Evolutionary conservation across 345 rosid genomes (phyloP).

Genomic region (Pelargonium nanum): DNA sequence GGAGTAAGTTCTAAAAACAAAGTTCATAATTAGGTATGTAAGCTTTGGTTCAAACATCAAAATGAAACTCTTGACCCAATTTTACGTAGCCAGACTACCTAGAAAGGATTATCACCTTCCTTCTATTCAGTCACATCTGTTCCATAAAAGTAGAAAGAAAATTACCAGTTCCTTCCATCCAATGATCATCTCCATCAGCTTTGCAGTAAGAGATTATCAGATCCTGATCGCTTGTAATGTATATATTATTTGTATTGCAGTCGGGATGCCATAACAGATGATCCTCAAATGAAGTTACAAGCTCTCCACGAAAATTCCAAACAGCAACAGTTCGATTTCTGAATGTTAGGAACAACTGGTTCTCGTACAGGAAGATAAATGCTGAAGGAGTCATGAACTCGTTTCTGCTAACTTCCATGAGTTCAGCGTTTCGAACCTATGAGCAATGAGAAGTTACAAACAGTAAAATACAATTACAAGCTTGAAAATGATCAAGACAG

Average conservation of each 20-base stretch:
- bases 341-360: constrained; percentile 87
- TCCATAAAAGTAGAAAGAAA: not conserved
- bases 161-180: constrained; percentile 81
- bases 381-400: constrained; percentile 96
- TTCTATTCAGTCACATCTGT: not conserved
- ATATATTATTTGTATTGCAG: constrained; percentile 91
- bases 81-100: too few species aligned
- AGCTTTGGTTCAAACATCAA: too few species aligned
- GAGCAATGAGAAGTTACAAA: constrained; percentile 2
- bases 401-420: constrained; percentile 70
- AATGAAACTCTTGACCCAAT: not conserved
- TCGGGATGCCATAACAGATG: constrained; percentile 95
- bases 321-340: constrained; percentile 79
- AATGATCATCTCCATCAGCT: constrained; percentile 81
- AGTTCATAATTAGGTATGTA: too few species aligned
- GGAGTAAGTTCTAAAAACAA: not conserved
- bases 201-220: constrained; percentile 97
- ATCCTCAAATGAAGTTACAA: constrained; percentile 94
- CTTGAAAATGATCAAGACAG: constrained; percentile 3
- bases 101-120: not conserved
- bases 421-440: constrained; percentile 69
- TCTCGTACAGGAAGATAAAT: constrained; percentile 85
- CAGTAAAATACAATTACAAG: not conserved
- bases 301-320: constrained; percentile 96
- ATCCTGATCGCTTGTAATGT: constrained; percentile 95